phyloP scores from a whole-genome alignment of 2,329 filamentous ascomycete species.

The Colletotrichum echinochloae region DNA sequence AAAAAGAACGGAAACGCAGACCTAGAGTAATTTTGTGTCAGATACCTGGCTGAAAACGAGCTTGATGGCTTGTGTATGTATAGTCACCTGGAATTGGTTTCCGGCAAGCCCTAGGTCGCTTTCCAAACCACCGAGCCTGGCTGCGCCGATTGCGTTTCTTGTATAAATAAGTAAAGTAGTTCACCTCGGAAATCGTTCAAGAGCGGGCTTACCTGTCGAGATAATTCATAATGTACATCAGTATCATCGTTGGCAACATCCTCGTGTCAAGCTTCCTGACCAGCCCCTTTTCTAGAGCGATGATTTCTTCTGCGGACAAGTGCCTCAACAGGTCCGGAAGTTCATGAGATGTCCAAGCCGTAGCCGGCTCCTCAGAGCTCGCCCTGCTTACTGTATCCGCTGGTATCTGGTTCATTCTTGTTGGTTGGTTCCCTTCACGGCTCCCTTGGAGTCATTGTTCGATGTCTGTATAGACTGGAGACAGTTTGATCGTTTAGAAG shows the following conservation, averaged over 20 bases:
- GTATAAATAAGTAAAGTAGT: not conserved
- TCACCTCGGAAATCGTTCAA: too few species aligned
- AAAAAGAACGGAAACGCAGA: conserved; percentile 37
- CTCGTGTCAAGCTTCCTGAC: conserved; percentile 71
- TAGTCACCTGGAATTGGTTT: conserved; percentile 51
- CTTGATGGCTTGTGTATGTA: conserved; percentile 35
- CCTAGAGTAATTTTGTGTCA: conserved; percentile 45
- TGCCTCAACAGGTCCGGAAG: conserved; percentile 12
- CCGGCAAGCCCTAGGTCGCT: conserved; percentile 49
- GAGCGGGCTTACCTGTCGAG: conserved; percentile 56
- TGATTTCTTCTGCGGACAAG: conserved; percentile 42
- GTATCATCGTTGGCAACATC: conserved; percentile 73
- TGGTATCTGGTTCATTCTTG: not conserved
- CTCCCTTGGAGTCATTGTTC: not conserved
- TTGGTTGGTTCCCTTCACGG: not conserved
- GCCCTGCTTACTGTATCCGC: not conserved
- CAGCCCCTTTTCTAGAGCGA: conserved; percentile 65
- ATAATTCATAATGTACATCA: conserved; percentile 80
- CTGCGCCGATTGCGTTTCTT: conserved; percentile 61
- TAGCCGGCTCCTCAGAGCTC: not conserved
- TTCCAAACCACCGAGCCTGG: conserved; percentile 62
- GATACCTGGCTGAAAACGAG: conserved; percentile 45
- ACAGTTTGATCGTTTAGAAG: not conserved
- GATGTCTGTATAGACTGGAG: not conserved
- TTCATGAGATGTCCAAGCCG: not conserved